Conservation (phyloP, 805 yeast species). For the Metschnikowia anglica region DNA sequence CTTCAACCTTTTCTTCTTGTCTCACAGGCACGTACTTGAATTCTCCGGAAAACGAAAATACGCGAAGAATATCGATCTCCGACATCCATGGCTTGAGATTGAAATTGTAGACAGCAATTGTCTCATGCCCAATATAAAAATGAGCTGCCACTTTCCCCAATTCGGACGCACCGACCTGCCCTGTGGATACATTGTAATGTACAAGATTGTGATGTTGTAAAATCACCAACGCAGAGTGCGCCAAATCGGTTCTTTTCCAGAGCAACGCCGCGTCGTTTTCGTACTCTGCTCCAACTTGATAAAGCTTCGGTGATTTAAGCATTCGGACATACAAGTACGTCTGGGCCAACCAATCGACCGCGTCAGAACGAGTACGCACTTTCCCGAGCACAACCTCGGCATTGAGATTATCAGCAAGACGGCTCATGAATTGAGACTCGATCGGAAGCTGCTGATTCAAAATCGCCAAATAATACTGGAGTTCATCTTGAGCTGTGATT, state of each 20-base stretch:
- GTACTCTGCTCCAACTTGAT: constrained; percentile 71
- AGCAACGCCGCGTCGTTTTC: constrained; percentile 46
- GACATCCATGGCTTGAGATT: constrained; percentile 63
- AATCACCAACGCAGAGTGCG: constrained; percentile 70
- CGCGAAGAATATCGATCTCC: constrained; percentile 70
- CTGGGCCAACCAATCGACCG: constrained; percentile 74
- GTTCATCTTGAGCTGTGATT: constrained; percentile 80
- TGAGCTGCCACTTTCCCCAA: constrained; percentile 83
- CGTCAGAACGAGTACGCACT: constrained; percentile 59
- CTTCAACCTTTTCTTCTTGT: constrained; percentile 78
- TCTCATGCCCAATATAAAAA: constrained; percentile 74
- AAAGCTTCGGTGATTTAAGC: constrained; percentile 67
- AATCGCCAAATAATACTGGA: constrained; percentile 87
- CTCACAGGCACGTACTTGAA: constrained; percentile 81
- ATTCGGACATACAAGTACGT: constrained; percentile 80
- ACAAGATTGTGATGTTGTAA: constrained; percentile 59
- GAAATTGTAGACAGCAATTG: constrained; percentile 65
- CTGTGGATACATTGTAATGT: constrained; percentile 51
- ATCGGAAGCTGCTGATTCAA: constrained; percentile 89
- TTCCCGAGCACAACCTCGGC: constrained; percentile 84
- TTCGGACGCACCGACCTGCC: constrained; percentile 48
- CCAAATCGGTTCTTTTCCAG: constrained; percentile 61
- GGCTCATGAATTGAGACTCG: constrained; percentile 78
- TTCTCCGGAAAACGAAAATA: constrained; percentile 82
- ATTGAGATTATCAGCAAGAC: constrained; percentile 71